Conservation (phyloP, 2,329 filamentous ascomycete genomes). For the Pseudocercospora musae region DNA sequence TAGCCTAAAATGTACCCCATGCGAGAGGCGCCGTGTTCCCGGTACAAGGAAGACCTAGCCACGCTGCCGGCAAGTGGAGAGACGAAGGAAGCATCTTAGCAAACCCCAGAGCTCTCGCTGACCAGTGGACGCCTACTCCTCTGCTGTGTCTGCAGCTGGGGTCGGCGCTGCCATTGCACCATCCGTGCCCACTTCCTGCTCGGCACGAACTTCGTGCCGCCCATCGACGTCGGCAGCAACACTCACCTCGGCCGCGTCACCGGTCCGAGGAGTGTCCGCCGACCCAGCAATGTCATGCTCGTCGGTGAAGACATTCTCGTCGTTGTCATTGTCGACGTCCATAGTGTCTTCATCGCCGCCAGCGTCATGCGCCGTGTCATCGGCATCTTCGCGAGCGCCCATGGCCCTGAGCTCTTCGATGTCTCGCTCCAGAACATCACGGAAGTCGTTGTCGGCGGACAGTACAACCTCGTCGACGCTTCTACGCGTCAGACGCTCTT, state of each 20-base stretch:
- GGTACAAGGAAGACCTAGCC: neutral
- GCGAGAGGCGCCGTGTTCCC: neutral
- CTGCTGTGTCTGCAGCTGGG: neutral
- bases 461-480: conserved; percentile 22
- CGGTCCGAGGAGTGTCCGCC: neutral
- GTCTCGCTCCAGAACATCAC: conserved; percentile 17
- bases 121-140: neutral
- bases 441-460: conserved; percentile 17
- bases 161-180: neutral
- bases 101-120: too few relatives aligned
- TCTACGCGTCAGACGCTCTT: conserved; percentile 22
- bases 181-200: neutral
- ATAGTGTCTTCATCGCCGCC: conserved; percentile 7
- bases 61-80: neutral
- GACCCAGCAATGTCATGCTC: neutral
- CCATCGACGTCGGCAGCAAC: neutral
- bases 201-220: neutral
- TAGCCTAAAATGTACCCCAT: too few relatives aligned
- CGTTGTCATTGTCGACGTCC: conserved; percentile 1
- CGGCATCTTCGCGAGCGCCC: neutral
- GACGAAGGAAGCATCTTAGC: neutral
- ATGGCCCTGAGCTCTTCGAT: conserved; percentile 18
- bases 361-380: neutral
- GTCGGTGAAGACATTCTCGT: conserved; percentile 6
- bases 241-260: neutral